A percentile compares a stretch with the other conserved stretches of the same genome.
Conservation (phyloP, 1,139 yeast species). For the Yamadazyma conglobata region DNA sequence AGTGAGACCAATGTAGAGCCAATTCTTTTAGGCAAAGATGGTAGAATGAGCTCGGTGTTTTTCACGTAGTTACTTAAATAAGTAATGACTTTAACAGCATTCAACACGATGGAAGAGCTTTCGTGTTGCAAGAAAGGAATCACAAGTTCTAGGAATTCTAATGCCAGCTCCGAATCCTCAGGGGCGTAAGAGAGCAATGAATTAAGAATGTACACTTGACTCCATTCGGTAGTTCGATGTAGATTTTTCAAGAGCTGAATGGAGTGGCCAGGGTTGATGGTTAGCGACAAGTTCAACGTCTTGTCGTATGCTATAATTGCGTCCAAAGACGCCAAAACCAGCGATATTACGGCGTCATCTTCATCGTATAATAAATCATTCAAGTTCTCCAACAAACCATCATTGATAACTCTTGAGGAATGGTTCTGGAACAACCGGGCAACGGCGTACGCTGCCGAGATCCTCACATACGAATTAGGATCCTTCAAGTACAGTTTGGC, state of each 20-base stretch:
- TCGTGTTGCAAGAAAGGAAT: slow-evolving; percentile 77
- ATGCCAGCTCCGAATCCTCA: slow-evolving; percentile 60
- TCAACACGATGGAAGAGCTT: slow-evolving; percentile 77
- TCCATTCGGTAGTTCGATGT: slow-evolving; percentile 73
- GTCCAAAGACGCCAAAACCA: slow-evolving; percentile 67
- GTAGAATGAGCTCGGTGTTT: slow-evolving; percentile 40
- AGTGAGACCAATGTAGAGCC: slow-evolving; percentile 72
- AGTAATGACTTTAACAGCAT: slow-evolving; percentile 67
- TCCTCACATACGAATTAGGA: slow-evolving; percentile 58
- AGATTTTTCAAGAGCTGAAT: slow-evolving; percentile 47
- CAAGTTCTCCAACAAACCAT: slow-evolving; percentile 50
- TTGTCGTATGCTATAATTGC: slow-evolving; percentile 60
- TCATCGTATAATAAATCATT: slow-evolving; percentile 58
- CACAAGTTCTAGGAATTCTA: slow-evolving; percentile 61
- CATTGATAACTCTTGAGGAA: slow-evolving; percentile 41
- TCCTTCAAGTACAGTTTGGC: slow-evolving; percentile 42
- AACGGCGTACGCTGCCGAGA: slow-evolving; percentile 66
- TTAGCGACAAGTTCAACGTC: slow-evolving; percentile 39
- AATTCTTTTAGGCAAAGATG: slow-evolving; percentile 55
- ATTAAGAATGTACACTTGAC: slow-evolving; percentile 66
- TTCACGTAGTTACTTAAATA: slow-evolving; percentile 69
- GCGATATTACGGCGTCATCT: slow-evolving; percentile 62
- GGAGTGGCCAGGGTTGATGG: slow-evolving; percentile 53
- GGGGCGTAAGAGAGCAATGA: slow-evolving; percentile 74
- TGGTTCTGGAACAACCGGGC: slow-evolving; percentile 65